Percentiles rank a stretch among this genome's conserved stretches.
These are phyloP conservation scores for Pythium sukuiense DNA, from an alignment of 352 stramenopile genomes.

Conservation along the genomic window DNA sequence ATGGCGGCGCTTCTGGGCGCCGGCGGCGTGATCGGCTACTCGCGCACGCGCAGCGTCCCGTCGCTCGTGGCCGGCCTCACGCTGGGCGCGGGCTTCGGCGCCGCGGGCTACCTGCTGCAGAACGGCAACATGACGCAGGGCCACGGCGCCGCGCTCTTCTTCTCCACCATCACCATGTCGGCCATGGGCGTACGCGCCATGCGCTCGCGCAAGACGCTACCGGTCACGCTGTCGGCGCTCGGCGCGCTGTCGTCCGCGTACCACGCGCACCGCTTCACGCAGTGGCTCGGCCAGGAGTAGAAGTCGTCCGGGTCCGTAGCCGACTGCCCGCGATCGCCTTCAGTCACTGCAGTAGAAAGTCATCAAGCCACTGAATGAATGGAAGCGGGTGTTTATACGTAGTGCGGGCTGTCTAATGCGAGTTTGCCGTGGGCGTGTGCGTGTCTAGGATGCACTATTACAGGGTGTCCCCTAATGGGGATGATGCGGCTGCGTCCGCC, in stretches of 20 bases:
- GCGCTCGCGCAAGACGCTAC: conserved; percentile 67
- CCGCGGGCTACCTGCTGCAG: conserved; percentile 79
- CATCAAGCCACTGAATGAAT: not conserved
- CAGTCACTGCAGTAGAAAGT: too few species aligned
- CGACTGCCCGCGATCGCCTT: too few species aligned
- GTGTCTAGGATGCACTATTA: not conserved
- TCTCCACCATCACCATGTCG: conserved; percentile 84
- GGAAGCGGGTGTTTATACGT: not conserved
- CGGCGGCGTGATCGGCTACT: conserved; percentile 80
- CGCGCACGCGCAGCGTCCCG: conserved; percentile 76
- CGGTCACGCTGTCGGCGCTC: conserved; percentile 71
- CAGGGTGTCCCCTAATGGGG: conserved; percentile 10
- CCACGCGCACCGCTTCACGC: conserved; percentile 74
- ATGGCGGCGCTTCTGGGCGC: conserved; percentile 68
- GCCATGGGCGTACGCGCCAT: conserved; percentile 84
- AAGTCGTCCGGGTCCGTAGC: not conserved
- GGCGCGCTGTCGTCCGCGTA: conserved; percentile 80
- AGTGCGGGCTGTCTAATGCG: not conserved
- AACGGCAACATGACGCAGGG: conserved; percentile 81
- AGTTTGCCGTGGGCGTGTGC: not conserved
- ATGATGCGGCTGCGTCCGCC: conserved; percentile 8
- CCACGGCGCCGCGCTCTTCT: conserved; percentile 75
- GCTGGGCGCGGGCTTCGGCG: conserved; percentile 76
- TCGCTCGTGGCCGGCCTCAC: conserved; percentile 81
- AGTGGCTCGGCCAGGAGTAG: conserved; percentile 85